Conservation (phyloP, 2,329 filamentous ascomycete genomes). For the Delphinella strobiligena region DNA sequence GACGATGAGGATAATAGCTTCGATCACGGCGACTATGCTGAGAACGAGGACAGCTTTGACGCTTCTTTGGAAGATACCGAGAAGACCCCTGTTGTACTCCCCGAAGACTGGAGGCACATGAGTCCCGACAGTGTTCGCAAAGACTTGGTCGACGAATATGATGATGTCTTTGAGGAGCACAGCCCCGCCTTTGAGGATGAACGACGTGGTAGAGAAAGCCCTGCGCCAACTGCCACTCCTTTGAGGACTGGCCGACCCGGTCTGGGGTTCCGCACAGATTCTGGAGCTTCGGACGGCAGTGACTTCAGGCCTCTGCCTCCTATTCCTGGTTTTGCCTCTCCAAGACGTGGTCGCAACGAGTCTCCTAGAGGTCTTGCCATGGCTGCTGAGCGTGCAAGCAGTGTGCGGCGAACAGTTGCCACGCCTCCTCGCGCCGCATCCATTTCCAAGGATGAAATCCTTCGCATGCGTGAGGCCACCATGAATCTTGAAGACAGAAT, state of each 20-base stretch:
- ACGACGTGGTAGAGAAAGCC: constrained; percentile 46
- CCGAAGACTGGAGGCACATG: constrained; percentile 85
- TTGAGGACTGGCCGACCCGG: constrained; percentile 35
- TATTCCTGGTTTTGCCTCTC: constrained; percentile 61
- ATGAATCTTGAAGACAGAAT: constrained; percentile 81
- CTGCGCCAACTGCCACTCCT: constrained; percentile 38
- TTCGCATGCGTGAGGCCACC: constrained; percentile 55
- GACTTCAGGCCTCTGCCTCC: constrained; percentile 80
- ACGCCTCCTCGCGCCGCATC: constrained; percentile 57
- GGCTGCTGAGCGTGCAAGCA: constrained; percentile 60
- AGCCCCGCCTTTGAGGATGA: neutral
- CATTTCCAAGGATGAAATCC: constrained; percentile 63
- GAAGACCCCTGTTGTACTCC: constrained; percentile 95
- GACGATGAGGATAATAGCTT: constrained; percentile 58
- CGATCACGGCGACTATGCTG: constrained; percentile 46
- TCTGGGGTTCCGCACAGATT: constrained; percentile 54
- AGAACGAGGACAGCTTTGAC: constrained; percentile 71
- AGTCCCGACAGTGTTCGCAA: constrained; percentile 51
- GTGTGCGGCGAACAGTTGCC: constrained; percentile 56
- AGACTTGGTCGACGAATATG: constrained; percentile 41
- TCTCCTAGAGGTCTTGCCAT: constrained; percentile 50
- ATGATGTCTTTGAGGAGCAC: constrained; percentile 50
- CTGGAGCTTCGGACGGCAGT: constrained; percentile 35
- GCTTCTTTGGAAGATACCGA: constrained; percentile 89
- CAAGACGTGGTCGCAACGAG: constrained; percentile 33